Conservation (phyloP, 1,139 yeast genomes). For the Suhomyces bribrorum region DNA sequence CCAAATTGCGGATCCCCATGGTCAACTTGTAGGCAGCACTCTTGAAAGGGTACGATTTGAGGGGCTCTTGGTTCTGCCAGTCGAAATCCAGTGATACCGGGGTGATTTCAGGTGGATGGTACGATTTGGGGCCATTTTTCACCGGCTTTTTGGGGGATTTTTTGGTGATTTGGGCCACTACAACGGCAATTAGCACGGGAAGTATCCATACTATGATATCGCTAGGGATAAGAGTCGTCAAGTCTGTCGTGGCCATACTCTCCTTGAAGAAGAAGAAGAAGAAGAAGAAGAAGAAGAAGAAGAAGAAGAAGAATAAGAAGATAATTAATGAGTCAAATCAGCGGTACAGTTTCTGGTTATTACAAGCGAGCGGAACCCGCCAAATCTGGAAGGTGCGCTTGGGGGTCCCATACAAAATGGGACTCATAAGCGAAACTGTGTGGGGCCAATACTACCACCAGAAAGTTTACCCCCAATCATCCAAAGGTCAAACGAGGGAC, state of each 20-base stretch:
- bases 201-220: neutral
- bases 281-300: no score
- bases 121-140: constrained; percentile 5
- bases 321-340: neutral
- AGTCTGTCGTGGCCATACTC: neutral
- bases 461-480: no score
- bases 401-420: no score
- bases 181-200: neutral
- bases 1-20: constrained; percentile 62
- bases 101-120: constrained; percentile 6
- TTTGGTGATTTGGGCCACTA: neutral
- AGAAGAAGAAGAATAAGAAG: no score
- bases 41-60: constrained; percentile 53
- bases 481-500: no score
- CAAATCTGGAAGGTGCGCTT: neutral
- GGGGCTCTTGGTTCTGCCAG: constrained; percentile 49
- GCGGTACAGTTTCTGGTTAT: neutral
- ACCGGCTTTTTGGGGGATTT: constrained; percentile 3
- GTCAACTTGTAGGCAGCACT: constrained; percentile 63
- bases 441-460: no score
- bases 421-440: no score
- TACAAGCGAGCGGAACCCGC: constrained; percentile 1
- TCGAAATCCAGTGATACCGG: constrained; percentile 38
- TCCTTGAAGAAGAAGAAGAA: neutral
- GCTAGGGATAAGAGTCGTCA: neutral